Evolutionary conservation across 352 stramenopile species (phyloP).

Genomic region (Blastocystis sp.): DNA sequence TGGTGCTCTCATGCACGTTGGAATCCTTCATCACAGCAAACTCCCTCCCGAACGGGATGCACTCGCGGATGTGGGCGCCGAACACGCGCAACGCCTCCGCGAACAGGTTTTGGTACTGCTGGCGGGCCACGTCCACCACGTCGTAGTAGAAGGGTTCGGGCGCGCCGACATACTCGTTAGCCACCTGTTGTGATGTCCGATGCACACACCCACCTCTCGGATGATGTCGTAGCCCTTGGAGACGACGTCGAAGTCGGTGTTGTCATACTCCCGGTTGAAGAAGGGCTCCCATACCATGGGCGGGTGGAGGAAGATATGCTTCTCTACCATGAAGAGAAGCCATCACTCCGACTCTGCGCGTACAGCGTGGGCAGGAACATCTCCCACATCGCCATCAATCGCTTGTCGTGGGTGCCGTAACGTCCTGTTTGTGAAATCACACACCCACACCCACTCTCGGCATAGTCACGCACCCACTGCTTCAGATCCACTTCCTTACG

Average conservation of each 20-base stretch:
- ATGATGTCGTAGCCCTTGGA: constrained; percentile 7
- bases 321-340: neutral
- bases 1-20: constrained; percentile 1
- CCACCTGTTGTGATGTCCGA: neutral
- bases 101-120: constrained; percentile 77
- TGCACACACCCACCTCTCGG: neutral
- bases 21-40: neutral
- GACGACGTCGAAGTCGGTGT: constrained; percentile 1
- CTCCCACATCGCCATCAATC: constrained; percentile 74
- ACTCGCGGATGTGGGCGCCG: neutral
- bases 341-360: constrained; percentile 76
- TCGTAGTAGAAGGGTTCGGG: constrained; percentile 77
- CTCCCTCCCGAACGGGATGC: neutral
- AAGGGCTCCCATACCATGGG: constrained; percentile 9
- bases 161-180: constrained; percentile 32
- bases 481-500: constrained; percentile 72
- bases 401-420: constrained; percentile 76
- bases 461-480: constrained; percentile 75
- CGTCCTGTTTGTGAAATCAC: constrained; percentile 67
- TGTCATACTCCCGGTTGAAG: neutral
- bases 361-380: constrained; percentile 77
- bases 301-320: neutral
- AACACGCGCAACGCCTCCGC: constrained; percentile 9
- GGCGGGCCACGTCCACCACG: constrained; percentile 78
- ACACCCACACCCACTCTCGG: constrained; percentile 36